A percentile compares a stretch with the other conserved stretches of the same genome.
Conservation (phyloP, 164 flowering plant genomes). For the Protea cynaroides region DNA sequence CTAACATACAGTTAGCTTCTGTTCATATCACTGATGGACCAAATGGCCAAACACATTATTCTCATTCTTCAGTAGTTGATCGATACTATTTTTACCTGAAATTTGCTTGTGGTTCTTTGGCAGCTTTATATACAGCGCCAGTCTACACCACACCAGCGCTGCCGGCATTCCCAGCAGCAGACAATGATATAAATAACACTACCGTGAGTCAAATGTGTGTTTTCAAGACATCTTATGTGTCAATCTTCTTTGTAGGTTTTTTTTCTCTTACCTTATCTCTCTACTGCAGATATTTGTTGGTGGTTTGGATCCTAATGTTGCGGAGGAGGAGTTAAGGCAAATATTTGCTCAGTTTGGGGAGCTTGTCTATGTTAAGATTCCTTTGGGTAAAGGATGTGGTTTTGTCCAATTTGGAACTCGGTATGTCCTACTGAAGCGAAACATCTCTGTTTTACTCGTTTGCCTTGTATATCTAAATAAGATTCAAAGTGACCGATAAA, state of each 20-base stretch:
- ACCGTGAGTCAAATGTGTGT: constrained; percentile 52
- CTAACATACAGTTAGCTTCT: no score
- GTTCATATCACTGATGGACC: background rate
- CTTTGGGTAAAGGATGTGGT: constrained; percentile 77
- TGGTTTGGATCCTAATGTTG: constrained; percentile 79
- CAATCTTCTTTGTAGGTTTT: constrained; percentile 1
- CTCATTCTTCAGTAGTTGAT: background rate
- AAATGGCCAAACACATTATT: background rate
- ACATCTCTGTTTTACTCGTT: constrained; percentile 4
- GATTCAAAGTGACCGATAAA: background rate
- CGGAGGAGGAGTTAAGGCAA: constrained; percentile 90
- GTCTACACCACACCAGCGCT: constrained; percentile 56
- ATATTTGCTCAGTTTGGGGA: constrained; percentile 81
- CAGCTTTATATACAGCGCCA: constrained; percentile 73
- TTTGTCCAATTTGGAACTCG: constrained; percentile 82
- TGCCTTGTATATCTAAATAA: background rate
- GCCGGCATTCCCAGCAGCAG: constrained; percentile 53
- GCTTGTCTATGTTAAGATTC: constrained; percentile 74
- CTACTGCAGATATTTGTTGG: constrained; percentile 76
- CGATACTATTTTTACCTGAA: background rate
- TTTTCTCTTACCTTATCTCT: constrained; percentile 12
- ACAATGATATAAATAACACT: constrained; percentile 75
- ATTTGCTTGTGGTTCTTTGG: constrained; percentile 9
- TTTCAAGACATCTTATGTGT: background rate
- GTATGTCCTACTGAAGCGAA: constrained; percentile 25